Percentiles rank a stretch among this genome's conserved stretches.
phyloP scores from a whole-genome alignment of 139 green algal genomes.

The Auxenochlorella pyrenoidosa region DNA sequence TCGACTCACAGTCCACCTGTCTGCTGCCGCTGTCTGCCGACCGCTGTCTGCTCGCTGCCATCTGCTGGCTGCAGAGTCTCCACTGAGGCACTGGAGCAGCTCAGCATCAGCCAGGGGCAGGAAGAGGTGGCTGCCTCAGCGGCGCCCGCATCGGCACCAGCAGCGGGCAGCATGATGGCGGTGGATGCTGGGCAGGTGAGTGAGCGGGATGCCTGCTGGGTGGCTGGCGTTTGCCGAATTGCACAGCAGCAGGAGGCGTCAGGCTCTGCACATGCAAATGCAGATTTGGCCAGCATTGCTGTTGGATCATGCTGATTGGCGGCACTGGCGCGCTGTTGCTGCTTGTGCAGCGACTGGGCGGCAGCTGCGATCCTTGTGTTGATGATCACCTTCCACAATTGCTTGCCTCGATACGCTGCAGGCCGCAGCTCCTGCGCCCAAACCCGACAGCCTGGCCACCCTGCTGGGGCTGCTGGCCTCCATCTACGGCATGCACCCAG shows the following conservation, averaged over 20 bases:
- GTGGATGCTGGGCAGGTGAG: background rate
- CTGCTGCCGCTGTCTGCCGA: too few species aligned
- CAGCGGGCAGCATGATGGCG: constrained; percentile 1
- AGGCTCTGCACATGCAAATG: too few species aligned
- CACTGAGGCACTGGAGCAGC: background rate
- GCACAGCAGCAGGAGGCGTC: too few species aligned
- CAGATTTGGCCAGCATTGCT: too few species aligned
- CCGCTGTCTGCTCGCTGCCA: too few species aligned
- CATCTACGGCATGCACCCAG: constrained; percentile 52
- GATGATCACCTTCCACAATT: too few species aligned
- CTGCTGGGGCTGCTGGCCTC: constrained; percentile 48
- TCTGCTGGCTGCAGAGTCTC: background rate
- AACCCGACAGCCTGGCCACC: constrained; percentile 36
- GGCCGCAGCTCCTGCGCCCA: background rate
- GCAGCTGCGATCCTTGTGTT: too few species aligned
- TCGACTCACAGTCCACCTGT: too few species aligned
- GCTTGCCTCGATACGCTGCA: background rate
- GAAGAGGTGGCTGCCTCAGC: constrained; percentile 12
- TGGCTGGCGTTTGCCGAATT: too few species aligned
- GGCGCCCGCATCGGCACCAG: background rate
- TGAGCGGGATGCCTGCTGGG: background rate
- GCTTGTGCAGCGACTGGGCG: too few species aligned
- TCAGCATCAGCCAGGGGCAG: constrained; percentile 1
- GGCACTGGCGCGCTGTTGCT: too few species aligned
- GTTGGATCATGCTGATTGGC: too few species aligned